phyloP scores from a whole-genome alignment of 2,329 filamentous ascomycete genomes.

The Aspergillus tanneri region DNA sequence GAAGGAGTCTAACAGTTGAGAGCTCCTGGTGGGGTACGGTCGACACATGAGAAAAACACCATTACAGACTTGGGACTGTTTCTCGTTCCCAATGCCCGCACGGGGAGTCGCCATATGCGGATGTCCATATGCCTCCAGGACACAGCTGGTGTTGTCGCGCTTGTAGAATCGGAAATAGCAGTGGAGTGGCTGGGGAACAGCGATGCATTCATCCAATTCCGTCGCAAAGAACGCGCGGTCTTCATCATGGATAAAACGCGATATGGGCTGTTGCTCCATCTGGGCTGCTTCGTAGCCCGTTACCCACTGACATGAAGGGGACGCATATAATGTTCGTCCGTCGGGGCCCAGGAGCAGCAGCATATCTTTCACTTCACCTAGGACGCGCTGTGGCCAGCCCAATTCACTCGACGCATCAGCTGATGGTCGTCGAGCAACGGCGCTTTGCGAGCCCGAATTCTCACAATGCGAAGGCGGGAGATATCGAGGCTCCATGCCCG shows the following conservation, averaged over 20 bases:
- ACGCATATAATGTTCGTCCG: constrained; percentile 81
- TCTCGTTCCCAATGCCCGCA: constrained; percentile 53
- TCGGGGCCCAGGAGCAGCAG: constrained; percentile 83
- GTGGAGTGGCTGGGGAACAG: constrained; percentile 72
- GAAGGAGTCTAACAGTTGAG: constrained; percentile 82
- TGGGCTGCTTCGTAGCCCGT: constrained; percentile 73
- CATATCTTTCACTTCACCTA: constrained; percentile 87
- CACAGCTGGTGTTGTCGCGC: constrained; percentile 69
- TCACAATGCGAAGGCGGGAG: neutral
- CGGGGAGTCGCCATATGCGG: constrained; percentile 69
- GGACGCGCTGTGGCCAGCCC: constrained; percentile 84
- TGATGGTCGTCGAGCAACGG: neutral
- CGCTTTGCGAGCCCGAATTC: neutral
- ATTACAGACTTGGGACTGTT: constrained; percentile 69
- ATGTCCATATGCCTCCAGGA: constrained; percentile 91
- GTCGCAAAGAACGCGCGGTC: constrained; percentile 79
- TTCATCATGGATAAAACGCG: constrained; percentile 81
- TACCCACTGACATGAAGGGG: constrained; percentile 70
- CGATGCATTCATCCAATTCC: constrained; percentile 86
- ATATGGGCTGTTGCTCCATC: constrained; percentile 71
- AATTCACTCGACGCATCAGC: constrained; percentile 38
- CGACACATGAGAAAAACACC: constrained; percentile 93
- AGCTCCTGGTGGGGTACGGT: constrained; percentile 85
- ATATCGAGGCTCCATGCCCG: neutral
- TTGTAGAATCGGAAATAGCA: constrained; percentile 84